phyloP scores from a whole-genome alignment of 2,329 filamentous ascomycete genomes.

The Pseudogymnoascus sp. region DNA sequence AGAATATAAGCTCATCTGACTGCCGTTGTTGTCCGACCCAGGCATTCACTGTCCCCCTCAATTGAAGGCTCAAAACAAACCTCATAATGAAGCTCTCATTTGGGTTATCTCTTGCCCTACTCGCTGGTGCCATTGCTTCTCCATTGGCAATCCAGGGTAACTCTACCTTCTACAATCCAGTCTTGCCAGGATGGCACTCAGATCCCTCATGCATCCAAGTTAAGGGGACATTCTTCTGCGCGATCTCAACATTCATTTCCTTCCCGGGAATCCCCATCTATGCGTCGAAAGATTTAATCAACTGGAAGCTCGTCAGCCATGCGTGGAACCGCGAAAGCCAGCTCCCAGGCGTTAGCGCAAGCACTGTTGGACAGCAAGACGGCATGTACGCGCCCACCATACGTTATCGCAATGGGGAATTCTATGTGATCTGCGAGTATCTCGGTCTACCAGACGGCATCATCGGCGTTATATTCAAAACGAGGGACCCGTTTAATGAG shows the following conservation, averaged over 20 bases:
- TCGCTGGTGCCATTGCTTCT: constrained; percentile 23
- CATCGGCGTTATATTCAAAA: constrained; percentile 26
- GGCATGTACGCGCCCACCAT: constrained; percentile 44
- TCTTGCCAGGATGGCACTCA: constrained; percentile 48
- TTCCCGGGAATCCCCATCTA: constrained; percentile 56
- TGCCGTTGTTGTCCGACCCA: not conserved
- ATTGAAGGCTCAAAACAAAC: not conserved
- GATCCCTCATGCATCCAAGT: constrained; percentile 47
- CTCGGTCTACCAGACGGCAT: constrained; percentile 26
- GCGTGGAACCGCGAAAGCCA: constrained; percentile 44
- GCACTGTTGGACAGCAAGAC: constrained; percentile 22
- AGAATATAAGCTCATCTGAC: not conserved
- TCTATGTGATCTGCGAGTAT: constrained; percentile 43
- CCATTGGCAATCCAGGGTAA: not conserved
- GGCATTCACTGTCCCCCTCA: not conserved
- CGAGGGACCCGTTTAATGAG: constrained; percentile 43
- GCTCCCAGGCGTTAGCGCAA: constrained; percentile 35
- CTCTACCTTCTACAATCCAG: constrained; percentile 1
- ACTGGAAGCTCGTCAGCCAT: constrained; percentile 46
- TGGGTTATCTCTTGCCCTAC: not conserved
- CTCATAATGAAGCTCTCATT: not conserved
- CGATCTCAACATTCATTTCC: constrained; percentile 56
- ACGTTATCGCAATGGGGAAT: constrained; percentile 36
- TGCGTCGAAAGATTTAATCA: constrained; percentile 45
- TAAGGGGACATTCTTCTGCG: constrained; percentile 46